Evolutionary conservation across 2,329 filamentous ascomycete species (phyloP).

Genomic region (Byssothecium circinans): DNA sequence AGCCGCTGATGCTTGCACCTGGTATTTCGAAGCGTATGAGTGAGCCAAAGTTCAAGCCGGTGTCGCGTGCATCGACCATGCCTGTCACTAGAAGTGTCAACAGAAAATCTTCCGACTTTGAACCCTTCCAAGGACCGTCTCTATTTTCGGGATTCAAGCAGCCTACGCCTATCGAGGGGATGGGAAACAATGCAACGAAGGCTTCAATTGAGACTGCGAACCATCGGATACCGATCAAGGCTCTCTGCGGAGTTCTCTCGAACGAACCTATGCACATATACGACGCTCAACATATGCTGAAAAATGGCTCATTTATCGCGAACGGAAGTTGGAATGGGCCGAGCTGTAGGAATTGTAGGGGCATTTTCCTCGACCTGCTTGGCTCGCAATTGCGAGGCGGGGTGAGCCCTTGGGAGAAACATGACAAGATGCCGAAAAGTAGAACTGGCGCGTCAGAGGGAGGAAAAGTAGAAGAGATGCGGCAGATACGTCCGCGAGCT

Average conservation of each 20-base stretch:
- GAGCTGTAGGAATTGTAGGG: neutral
- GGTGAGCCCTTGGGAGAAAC: neutral
- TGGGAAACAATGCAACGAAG: slow-evolving; percentile 13
- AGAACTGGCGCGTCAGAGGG: neutral
- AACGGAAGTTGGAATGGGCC: neutral
- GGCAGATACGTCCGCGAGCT: neutral
- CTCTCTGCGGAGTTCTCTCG: slow-evolving; percentile 24
- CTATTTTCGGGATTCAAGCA: slow-evolving; percentile 24
- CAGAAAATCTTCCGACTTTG: slow-evolving; percentile 17
- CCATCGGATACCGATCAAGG: neutral
- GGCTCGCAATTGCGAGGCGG: neutral
- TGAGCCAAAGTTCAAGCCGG: slow-evolving; percentile 15
- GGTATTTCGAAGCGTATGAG: slow-evolving; percentile 22
- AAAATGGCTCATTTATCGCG: neutral
- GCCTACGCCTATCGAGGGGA: slow-evolving; percentile 29
- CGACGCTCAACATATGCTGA: slow-evolving; percentile 8
- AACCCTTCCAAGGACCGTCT: slow-evolving; percentile 21
- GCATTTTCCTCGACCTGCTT: too few relatives aligned
- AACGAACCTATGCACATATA: slow-evolving; percentile 19
- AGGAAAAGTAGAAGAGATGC: slow-evolving; percentile 3
- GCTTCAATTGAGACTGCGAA: neutral
- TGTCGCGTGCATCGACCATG: slow-evolving; percentile 26
- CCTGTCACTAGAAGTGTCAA: slow-evolving; percentile 13
- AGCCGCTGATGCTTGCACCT: slow-evolving; percentile 26
- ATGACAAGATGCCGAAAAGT: neutral